These are phyloP conservation scores for Phytophthora citricola DNA, from an alignment of 352 stramenopile species.

Conservation along the genomic window DNA sequence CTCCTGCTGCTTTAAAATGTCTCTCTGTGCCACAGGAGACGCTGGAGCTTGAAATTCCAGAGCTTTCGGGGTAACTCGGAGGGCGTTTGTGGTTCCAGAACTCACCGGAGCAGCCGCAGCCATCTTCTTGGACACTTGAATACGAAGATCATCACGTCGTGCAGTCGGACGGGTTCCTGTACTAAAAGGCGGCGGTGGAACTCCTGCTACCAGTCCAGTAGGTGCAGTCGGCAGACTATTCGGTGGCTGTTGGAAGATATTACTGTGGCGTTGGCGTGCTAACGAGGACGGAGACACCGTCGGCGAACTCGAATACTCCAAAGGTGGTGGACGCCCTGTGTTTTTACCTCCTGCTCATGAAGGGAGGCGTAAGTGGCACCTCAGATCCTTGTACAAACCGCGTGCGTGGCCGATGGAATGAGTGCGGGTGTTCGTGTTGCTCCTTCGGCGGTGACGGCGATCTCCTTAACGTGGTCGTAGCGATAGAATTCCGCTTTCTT, in stretches of 20 bases:
- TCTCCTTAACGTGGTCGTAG: slow-evolving; percentile 35
- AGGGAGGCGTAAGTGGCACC: slow-evolving; percentile 10
- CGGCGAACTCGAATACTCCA: slow-evolving; percentile 46
- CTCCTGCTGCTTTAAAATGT: slow-evolving; percentile 66
- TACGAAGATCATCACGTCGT: slow-evolving; percentile 69
- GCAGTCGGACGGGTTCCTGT: slow-evolving; percentile 16
- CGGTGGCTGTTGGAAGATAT: slow-evolving; percentile 29
- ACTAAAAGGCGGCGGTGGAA: slow-evolving; percentile 23
- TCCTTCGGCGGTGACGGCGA: slow-evolving; percentile 30
- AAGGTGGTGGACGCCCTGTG: slow-evolving; percentile 20
- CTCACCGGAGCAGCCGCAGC: slow-evolving; percentile 43
- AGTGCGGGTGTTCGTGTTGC: slow-evolving; percentile 14
- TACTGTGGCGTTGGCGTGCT: slow-evolving; percentile 27
- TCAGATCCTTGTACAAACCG: slow-evolving; percentile 28
- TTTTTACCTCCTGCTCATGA: slow-evolving; percentile 11
- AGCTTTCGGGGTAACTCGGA: slow-evolving; percentile 8
- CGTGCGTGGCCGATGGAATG: slow-evolving; percentile 34
- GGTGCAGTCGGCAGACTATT: slow-evolving; percentile 8
- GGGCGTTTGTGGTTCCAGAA: slow-evolving; percentile 1
- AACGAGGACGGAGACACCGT: slow-evolving; percentile 35
- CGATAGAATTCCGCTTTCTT: slow-evolving; percentile 62
- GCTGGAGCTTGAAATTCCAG: slow-evolving; percentile 58
- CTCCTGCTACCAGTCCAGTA: slow-evolving; percentile 5
- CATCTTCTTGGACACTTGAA: slow-evolving; percentile 86
- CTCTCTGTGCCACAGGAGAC: slow-evolving; percentile 68